phyloP scores from a whole-genome alignment of 208 protist genomes.

The Porcisia deanei region DNA sequence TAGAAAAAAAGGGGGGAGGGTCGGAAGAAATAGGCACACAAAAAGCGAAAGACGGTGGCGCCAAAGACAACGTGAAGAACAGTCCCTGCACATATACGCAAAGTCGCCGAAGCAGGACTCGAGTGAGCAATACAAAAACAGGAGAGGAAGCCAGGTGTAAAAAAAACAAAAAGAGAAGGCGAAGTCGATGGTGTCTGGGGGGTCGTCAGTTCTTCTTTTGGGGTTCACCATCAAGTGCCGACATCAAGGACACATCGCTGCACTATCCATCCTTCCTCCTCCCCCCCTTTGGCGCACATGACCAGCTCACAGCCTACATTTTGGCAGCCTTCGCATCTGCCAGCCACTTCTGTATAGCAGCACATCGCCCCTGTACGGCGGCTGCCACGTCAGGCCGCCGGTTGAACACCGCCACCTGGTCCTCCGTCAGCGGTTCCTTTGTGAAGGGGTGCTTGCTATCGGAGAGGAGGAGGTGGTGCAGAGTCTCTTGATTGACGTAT shows the following conservation, averaged over 20 bases:
- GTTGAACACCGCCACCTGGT: slow-evolving; percentile 86
- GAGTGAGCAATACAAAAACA: neutral
- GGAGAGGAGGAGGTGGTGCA: slow-evolving; percentile 86
- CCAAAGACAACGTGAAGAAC: no score
- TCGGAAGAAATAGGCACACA: neutral
- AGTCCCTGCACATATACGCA: neutral
- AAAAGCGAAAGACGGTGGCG: neutral
- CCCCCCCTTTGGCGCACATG: neutral
- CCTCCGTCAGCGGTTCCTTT: slow-evolving; percentile 87
- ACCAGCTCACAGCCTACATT: neutral
- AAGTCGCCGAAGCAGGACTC: neutral
- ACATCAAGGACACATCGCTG: neutral
- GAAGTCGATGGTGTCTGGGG: neutral
- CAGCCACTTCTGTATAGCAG: slow-evolving; percentile 66
- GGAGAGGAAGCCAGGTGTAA: neutral
- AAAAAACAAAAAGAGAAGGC: neutral
- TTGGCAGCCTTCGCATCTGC: slow-evolving; percentile 38
- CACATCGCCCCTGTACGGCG: slow-evolving; percentile 53
- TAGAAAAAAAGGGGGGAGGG: neutral
- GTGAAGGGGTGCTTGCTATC: slow-evolving; percentile 90
- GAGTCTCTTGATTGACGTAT: slow-evolving; percentile 82
- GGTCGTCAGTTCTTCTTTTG: neutral
- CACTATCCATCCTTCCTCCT: neutral
- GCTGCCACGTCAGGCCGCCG: slow-evolving; percentile 56
- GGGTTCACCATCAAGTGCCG: neutral